These are phyloP conservation scores for Brassica incana DNA, from an alignment of 345 rosid genomes.

Conservation along the genomic window DNA sequence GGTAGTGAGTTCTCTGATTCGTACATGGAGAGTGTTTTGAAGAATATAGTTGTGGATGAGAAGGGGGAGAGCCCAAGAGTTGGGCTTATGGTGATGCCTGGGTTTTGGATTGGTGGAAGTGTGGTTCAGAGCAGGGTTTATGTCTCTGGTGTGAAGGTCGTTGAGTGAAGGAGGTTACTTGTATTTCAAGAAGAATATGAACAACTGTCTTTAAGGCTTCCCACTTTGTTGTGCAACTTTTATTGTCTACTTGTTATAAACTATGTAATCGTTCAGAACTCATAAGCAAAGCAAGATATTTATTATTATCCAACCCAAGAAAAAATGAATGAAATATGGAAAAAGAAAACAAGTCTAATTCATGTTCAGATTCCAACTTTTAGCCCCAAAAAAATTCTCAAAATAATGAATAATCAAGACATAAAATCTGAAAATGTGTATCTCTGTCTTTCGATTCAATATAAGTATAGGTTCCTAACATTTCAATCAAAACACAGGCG, in stretches of 20 bases:
- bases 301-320: not conserved
- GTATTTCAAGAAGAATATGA: not conserved
- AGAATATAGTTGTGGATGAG: slow-evolving; percentile 59
- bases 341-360: not conserved
- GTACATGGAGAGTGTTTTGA: slow-evolving; percentile 77
- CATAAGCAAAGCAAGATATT: not conserved
- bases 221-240: slow-evolving; percentile 23
- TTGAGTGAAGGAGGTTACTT: slow-evolving; percentile 43
- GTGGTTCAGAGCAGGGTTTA: slow-evolving; percentile 75
- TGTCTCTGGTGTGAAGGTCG: slow-evolving; percentile 68
- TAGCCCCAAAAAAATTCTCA: not conserved
- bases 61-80: slow-evolving; percentile 54
- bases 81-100: slow-evolving; percentile 87
- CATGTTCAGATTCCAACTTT: not conserved
- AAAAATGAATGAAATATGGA: not conserved
- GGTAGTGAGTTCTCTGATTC: slow-evolving; percentile 75
- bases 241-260: slow-evolving; percentile 11
- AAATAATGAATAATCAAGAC: too few relatives aligned
- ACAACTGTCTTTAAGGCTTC: slow-evolving; percentile 16
- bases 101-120: slow-evolving; percentile 73
- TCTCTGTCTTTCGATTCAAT: not conserved
- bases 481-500: slow-evolving; percentile 1
- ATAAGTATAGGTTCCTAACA: slow-evolving; percentile 2
- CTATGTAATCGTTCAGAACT: slow-evolving; percentile 1
- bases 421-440: not conserved